These are phyloP conservation scores for Neofusicoccum cordaticola DNA, from an alignment of 2,329 filamentous ascomycete species.

Conservation along the genomic window DNA sequence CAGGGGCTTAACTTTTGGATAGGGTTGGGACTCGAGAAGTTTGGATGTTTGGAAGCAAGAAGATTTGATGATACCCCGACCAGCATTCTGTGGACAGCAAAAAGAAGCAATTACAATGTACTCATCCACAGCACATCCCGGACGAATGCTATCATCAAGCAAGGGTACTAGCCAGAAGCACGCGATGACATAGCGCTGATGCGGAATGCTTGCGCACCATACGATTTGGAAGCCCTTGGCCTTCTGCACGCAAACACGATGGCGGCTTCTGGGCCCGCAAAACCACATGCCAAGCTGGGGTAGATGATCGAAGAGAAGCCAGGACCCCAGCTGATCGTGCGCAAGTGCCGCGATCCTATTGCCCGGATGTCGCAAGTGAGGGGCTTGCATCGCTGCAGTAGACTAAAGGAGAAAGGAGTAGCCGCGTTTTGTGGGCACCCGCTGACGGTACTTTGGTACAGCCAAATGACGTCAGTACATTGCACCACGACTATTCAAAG, in stretches of 20 bases:
- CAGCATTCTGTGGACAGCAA: background rate
- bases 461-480: background rate
- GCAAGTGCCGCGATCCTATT: slow-evolving; percentile 6
- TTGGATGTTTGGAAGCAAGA: too few species aligned
- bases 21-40: background rate
- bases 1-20: background rate
- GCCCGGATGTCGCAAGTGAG: slow-evolving; percentile 10
- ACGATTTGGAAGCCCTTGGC: background rate
- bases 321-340: slow-evolving; percentile 2
- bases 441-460: slow-evolving; percentile 4
- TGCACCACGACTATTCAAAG: slow-evolving; percentile 8
- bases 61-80: background rate
- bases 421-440: background rate
- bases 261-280: background rate
- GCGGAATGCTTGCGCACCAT: background rate
- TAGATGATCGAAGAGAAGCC: background rate
- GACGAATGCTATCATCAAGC: background rate
- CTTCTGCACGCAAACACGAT: background rate
- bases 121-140: background rate
- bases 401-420: slow-evolving; percentile 2
- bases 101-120: background rate
- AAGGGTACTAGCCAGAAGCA: background rate
- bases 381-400: slow-evolving; percentile 5
- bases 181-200: background rate
- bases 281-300: slow-evolving; percentile 1